Base-by-base conservation (phyloP, 2,329 filamentous ascomycete genomes). In the Proliferodiscus dingleyae region DNA sequence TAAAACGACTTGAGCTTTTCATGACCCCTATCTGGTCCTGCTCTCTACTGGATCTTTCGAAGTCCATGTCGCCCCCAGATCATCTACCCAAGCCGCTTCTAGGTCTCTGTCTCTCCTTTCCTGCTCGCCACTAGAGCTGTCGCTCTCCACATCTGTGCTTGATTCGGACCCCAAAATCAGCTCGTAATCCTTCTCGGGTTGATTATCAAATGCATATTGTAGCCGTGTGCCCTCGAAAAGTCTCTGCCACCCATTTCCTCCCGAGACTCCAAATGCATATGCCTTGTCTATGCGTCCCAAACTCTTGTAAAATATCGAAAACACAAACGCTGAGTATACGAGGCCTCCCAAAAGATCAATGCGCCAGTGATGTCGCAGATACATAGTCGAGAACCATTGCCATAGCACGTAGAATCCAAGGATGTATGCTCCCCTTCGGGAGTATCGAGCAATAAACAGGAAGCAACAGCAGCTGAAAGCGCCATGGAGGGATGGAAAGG, bases 311-410 rank as follows among this genome's bases (percentile, higher is more conserved):
- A 61, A 61, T 5, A 59, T 46, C n/a, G 55, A 94, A 73, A 87
- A 96, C 46, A 84, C 82, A 38, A 84, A 71, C 7, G 83, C 82
- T 22, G 88, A 85, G 50, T 88, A 75, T 43, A 94, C 72, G 62
- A 86, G 87, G 51, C 90, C 90, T 23, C 81, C 88, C 11, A 95
- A 85, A 34, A 96, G 75, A 64, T 96, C 90, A 33, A 96, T 84
- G 23, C 89, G 89, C 65, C 95, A 96, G 70, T 96, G 90, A 68
- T 96, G 90, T 61, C 87, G 91, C 43, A 96, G 78, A 64, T 96
- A 95, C 88, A 96, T 95, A 57, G 90, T 96, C 3, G 90, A 85
- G 87, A 90, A 96, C 86, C 89, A 95, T 57, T 96, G 81, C 90
- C 90, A 95, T 58, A 85, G 75, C 26, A 86, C 85, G 67, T 96